Percentiles rank a stretch among this genome's conserved stretches.
phyloP scores from a whole-genome alignment of 2,329 filamentous ascomycete genomes.

The Trichophyton simii region DNA sequence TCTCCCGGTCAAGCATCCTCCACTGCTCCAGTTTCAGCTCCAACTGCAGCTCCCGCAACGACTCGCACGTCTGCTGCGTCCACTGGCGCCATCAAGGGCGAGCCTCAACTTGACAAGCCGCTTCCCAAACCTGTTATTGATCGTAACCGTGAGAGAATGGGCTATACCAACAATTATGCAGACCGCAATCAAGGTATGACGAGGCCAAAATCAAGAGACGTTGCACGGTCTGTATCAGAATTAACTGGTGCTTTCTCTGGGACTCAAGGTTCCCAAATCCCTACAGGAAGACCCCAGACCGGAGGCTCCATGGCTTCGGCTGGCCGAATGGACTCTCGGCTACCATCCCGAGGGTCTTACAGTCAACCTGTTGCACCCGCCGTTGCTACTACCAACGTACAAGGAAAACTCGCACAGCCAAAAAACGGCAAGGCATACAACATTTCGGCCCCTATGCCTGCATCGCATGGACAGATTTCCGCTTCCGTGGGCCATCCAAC shows the following conservation, averaged over 20 bases:
- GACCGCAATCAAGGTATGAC: slow-evolving; percentile 21
- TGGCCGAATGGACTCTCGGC: slow-evolving; percentile 37
- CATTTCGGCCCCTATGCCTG: slow-evolving; percentile 55
- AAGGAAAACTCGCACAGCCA: slow-evolving; percentile 80
- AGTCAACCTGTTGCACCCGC: slow-evolving; percentile 78
- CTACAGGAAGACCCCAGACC: slow-evolving; percentile 57
- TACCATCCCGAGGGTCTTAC: slow-evolving; percentile 70
- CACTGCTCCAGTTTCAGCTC: neutral
- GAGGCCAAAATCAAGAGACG: slow-evolving; percentile 37
- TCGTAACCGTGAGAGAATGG: slow-evolving; percentile 7
- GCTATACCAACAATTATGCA: slow-evolving; percentile 13
- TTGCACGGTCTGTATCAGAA: slow-evolving; percentile 45
- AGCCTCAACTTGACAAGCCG: slow-evolving; percentile 27
- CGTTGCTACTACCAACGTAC: slow-evolving; percentile 75
- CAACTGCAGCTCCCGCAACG: neutral
- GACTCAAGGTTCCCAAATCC: slow-evolving; percentile 30
- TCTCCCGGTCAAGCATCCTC: neutral
- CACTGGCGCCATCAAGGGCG: slow-evolving; percentile 27
- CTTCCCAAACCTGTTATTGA: neutral
- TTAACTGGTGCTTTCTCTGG: slow-evolving; percentile 42
- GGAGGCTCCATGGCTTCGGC: slow-evolving; percentile 65
- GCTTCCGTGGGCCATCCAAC: slow-evolving; percentile 50
- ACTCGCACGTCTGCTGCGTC: neutral
- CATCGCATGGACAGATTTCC: slow-evolving; percentile 40
- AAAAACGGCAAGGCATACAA: slow-evolving; percentile 53